Evolutionary conservation across 2,329 filamentous ascomycete genomes (phyloP).

Genomic region (Diplodia intermedia): DNA sequence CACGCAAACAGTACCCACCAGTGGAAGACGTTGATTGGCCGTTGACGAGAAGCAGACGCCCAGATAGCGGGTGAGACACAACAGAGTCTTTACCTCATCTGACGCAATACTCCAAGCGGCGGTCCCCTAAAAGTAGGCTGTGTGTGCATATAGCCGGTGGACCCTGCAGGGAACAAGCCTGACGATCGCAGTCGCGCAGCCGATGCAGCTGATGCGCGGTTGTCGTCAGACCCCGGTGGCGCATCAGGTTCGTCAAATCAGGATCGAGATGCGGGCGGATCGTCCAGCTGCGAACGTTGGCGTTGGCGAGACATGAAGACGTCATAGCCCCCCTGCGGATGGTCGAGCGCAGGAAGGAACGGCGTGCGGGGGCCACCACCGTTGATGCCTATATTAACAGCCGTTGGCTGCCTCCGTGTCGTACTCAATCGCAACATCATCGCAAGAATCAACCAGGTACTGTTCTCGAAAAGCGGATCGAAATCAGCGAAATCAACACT

Average conservation of each 20-base stretch:
- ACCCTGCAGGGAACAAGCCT: conserved; percentile 22
- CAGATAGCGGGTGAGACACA: neutral
- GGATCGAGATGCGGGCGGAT: conserved; percentile 42
- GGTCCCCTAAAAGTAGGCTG: neutral
- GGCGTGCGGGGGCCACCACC: neutral
- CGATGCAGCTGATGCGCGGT: conserved; percentile 17
- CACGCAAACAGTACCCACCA: neutral
- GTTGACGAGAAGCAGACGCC: neutral
- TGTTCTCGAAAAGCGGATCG: neutral
- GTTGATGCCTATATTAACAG: conserved; percentile 9
- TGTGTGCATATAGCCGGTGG: conserved; percentile 5
- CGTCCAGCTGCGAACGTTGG: conserved; percentile 35
- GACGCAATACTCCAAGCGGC: conserved; percentile 10
- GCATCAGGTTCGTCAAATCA: conserved; percentile 34
- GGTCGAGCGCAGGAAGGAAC: neutral
- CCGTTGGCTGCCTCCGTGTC: neutral
- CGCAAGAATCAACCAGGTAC: conserved; percentile 26
- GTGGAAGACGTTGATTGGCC: neutral
- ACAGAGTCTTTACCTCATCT: neutral
- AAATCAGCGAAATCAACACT: neutral
- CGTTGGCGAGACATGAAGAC: conserved; percentile 24
- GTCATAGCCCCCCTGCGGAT: conserved; percentile 16
- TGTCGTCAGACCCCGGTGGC: conserved; percentile 21
- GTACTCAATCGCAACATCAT: neutral
- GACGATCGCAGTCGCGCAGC: neutral